Conservation (phyloP, 345 rosid species). For the Orychophragmus violaceus region DNA sequence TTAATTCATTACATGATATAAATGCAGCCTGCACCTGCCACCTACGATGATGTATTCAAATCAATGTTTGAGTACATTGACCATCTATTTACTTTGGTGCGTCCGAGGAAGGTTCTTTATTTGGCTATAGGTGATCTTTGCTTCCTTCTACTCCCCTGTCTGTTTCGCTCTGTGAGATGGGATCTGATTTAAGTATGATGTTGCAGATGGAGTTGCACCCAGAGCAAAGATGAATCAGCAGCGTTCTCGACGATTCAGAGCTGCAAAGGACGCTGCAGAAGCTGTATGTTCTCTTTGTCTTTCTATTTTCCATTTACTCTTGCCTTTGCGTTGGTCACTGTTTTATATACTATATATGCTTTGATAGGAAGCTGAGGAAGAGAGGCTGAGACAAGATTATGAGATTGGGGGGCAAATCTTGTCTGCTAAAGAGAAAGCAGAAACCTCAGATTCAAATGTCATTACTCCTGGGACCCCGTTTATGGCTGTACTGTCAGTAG, state of each 20-base stretch:
- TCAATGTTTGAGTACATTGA: conserved; percentile 88
- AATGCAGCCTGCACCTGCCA: conserved; percentile 80
- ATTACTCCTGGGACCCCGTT: conserved; percentile 96
- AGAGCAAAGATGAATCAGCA: conserved; percentile 99
- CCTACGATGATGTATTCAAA: conserved; percentile 89
- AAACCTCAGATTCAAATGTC: conserved; percentile 89
- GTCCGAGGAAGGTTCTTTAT: conserved; percentile 93
- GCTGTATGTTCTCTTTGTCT: conserved; percentile 45
- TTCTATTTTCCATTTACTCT: not conserved
- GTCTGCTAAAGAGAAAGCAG: conserved; percentile 62
- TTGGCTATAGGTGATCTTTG: conserved; percentile 78
- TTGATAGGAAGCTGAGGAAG: conserved; percentile 87
- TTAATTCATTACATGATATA: not conserved
- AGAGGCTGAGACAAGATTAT: conserved; percentile 72
- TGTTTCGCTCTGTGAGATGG: not conserved
- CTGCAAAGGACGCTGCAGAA: conserved; percentile 96
- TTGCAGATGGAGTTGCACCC: conserved; percentile 95
- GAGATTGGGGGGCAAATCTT: conserved; percentile 57
- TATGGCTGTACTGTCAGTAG: conserved; percentile 85
- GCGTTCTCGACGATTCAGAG: conserved; percentile 87
- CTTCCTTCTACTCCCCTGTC: not conserved
- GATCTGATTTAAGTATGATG: conserved; percentile 6
- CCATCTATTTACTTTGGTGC: conserved; percentile 76
- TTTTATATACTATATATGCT: not conserved
- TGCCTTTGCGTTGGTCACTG: conserved; percentile 5